These are phyloP conservation scores for Colletotrichum trifolii DNA, from an alignment of 2,329 filamentous ascomycete species.

Conservation along the genomic window DNA sequence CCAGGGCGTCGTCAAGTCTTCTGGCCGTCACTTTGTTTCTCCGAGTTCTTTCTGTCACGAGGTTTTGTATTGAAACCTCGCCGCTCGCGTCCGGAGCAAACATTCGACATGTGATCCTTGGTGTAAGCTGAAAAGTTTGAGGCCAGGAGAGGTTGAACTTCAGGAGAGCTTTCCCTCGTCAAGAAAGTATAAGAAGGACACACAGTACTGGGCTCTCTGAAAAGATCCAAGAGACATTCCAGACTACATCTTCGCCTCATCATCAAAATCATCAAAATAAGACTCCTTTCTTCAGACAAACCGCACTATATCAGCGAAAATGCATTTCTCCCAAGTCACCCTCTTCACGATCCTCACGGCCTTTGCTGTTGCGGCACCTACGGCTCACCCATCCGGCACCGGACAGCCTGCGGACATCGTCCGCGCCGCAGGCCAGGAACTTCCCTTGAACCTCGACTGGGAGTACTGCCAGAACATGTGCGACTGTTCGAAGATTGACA, in stretches of 20 bases:
- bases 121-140: background rate
- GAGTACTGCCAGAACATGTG: constrained; percentile 37
- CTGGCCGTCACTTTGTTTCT: background rate
- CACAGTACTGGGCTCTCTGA: too few species aligned
- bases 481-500: constrained; percentile 42
- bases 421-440: constrained; percentile 29
- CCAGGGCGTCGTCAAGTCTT: background rate
- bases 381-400: constrained; percentile 3
- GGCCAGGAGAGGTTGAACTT: background rate
- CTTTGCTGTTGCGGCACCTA: background rate
- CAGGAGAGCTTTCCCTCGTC: background rate
- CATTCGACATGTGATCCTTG: constrained; percentile 6
- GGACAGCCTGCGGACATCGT: constrained; percentile 13
- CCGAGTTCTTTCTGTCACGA: background rate
- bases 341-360: constrained; percentile 29
- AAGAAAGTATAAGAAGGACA: too few species aligned
- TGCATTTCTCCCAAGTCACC: constrained; percentile 16
- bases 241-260: background rate
- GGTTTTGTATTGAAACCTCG: constrained; percentile 1
- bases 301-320: background rate
- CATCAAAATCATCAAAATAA: background rate
- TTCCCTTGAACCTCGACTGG: constrained; percentile 18
- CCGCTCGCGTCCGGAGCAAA: constrained; percentile 13
- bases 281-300: too few species aligned
- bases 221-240: background rate